Evolutionary conservation across 2,329 filamentous ascomycete genomes (phyloP).

Genomic region (Passalora sequoiae): DNA sequence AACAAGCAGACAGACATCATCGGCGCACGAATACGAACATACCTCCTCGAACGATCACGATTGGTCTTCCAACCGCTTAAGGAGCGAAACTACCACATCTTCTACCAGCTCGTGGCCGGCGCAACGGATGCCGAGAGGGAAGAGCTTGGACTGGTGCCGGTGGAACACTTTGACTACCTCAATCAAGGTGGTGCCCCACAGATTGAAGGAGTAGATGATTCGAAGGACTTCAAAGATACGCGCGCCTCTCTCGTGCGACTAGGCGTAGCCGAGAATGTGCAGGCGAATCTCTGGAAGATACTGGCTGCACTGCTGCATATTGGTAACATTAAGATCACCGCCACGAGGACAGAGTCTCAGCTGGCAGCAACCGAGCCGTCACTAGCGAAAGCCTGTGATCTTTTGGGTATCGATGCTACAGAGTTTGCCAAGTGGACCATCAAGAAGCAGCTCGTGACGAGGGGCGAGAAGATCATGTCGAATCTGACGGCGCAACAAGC

Average conservation of each 20-base stretch:
- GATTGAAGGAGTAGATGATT: slow-evolving; percentile 94
- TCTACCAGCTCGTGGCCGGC: slow-evolving; percentile 93
- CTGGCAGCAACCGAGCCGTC: slow-evolving; percentile 76
- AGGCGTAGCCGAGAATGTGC: slow-evolving; percentile 68
- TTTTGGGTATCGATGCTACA: slow-evolving; percentile 78
- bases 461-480: slow-evolving; percentile 95
- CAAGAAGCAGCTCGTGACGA: slow-evolving; percentile 95
- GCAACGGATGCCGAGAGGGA: slow-evolving; percentile 78
- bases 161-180: slow-evolving; percentile 91
- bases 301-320: slow-evolving; percentile 88
- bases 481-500: slow-evolving; percentile 92
- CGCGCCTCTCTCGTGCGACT: slow-evolving; percentile 82
- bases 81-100: slow-evolving; percentile 98
- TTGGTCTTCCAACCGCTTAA: slow-evolving; percentile 96
- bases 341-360: slow-evolving; percentile 80
- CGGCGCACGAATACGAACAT: slow-evolving; percentile 93
- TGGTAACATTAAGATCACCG: slow-evolving; percentile 93
- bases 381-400: slow-evolving; percentile 70
- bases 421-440: slow-evolving; percentile 98
- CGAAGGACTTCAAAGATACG: slow-evolving; percentile 85
- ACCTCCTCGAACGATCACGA: slow-evolving; percentile 88
- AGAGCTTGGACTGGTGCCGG: slow-evolving; percentile 69
- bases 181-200: slow-evolving; percentile 89
- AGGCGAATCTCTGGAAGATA: slow-evolving; percentile 81
- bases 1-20: slow-evolving; percentile 93